Percentiles rank a stretch among this genome's conserved stretches.
These are phyloP conservation scores for Xylogone sp. DNA, from an alignment of 2,329 filamentous ascomycete species.

Conservation along the genomic window DNA sequence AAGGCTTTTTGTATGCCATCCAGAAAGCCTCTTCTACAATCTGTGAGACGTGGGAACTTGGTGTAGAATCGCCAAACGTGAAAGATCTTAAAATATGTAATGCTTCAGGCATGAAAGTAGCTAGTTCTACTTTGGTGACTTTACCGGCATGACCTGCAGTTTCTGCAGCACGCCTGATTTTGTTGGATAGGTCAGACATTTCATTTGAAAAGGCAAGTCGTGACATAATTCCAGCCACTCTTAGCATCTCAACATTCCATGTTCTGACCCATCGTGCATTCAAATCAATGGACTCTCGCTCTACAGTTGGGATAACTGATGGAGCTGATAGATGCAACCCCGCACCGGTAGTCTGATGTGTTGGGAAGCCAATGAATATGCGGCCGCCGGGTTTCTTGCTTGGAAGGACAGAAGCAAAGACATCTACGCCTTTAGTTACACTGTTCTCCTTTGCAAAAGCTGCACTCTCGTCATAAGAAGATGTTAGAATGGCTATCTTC, in stretches of 20 bases:
- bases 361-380: constrained; percentile 97
- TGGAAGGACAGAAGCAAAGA: constrained; percentile 88
- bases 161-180: constrained; percentile 46
- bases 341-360: constrained; percentile 91
- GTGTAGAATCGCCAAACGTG: constrained; percentile 85
- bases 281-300: constrained; percentile 93
- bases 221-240: constrained; percentile 85
- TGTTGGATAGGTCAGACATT: constrained; percentile 70
- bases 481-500: constrained; percentile 81
- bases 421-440: constrained; percentile 61
- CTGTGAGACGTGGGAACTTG: constrained; percentile 76
- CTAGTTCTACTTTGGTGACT: constrained; percentile 60
- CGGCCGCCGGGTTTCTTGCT: constrained; percentile 77
- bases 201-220: constrained; percentile 84
- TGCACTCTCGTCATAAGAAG: constrained; percentile 81
- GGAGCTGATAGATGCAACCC: constrained; percentile 93
- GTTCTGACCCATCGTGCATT: constrained; percentile 92
- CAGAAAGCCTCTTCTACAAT: constrained; percentile 95
- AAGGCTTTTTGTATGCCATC: constrained; percentile 79
- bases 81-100: constrained; percentile 84
- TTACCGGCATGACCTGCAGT: constrained; percentile 39
- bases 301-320: constrained; percentile 94
- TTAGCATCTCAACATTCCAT: constrained; percentile 93
- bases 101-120: constrained; percentile 70
- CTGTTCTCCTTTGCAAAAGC: constrained; percentile 42